phyloP scores from a whole-genome alignment of 495 filamentous ascomycete species.

The Penicillium soppii region DNA sequence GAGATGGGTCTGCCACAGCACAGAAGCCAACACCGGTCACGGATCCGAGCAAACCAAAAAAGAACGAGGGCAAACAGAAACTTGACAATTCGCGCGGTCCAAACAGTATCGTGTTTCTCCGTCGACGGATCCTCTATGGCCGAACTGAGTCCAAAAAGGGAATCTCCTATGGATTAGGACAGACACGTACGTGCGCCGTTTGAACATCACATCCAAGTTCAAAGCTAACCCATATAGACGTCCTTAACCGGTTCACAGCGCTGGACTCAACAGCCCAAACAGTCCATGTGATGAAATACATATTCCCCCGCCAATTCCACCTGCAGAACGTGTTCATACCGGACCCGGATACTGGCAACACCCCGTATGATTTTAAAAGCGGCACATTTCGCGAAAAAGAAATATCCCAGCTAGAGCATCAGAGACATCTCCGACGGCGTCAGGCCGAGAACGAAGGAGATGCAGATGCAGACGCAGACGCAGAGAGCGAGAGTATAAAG shows the following conservation, averaged over 20 bases:
- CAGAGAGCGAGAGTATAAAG: slow-evolving; percentile 24
- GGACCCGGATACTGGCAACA: slow-evolving; percentile 59
- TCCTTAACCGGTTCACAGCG: slow-evolving; percentile 72
- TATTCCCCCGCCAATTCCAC: slow-evolving; percentile 89
- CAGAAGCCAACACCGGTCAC: not conserved
- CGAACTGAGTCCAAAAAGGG: slow-evolving; percentile 65
- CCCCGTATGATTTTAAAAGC: slow-evolving; percentile 70
- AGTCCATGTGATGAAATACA: slow-evolving; percentile 80
- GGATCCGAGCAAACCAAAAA: not conserved
- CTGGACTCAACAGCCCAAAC: slow-evolving; percentile 49
- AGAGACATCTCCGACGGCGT: slow-evolving; percentile 2
- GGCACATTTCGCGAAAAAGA: slow-evolving; percentile 83
- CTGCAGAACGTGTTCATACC: slow-evolving; percentile 90
- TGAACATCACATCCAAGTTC: not conserved
- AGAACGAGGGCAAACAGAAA: not conserved
- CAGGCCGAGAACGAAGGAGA: not conserved
- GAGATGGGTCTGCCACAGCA: not conserved
- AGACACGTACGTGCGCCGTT: slow-evolving; percentile 65
- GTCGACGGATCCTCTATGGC: slow-evolving; percentile 85
- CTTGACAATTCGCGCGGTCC: slow-evolving; percentile 29
- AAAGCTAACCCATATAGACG: slow-evolving; percentile 55
- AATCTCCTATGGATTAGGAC: slow-evolving; percentile 71
- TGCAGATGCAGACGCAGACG: slow-evolving; percentile 10
- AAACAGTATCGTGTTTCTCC: slow-evolving; percentile 71
- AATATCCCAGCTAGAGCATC: slow-evolving; percentile 47